These are phyloP conservation scores for Hydrangea macrophylla DNA, from an alignment of 148 eudicot genomes.

Conservation along the genomic window DNA sequence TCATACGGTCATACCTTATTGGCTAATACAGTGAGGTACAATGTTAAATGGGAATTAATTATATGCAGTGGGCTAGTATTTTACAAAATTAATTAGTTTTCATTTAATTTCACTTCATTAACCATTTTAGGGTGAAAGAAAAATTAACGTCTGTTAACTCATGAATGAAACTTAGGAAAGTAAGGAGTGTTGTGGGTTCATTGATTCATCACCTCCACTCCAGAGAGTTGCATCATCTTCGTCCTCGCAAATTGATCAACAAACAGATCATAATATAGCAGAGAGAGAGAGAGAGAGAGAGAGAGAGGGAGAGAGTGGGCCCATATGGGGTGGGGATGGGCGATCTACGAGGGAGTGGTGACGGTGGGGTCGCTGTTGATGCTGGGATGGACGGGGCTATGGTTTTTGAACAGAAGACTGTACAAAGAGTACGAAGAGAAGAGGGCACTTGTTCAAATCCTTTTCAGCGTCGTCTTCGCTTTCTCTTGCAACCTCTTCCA, in stretches of 20 bases:
- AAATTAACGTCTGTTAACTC: too few relatives aligned
- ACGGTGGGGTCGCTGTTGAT: conserved; percentile 63
- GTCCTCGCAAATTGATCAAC: neutral
- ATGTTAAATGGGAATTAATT: too few relatives aligned
- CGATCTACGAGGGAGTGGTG: conserved; percentile 64
- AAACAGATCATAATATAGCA: neutral
- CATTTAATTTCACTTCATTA: too few relatives aligned
- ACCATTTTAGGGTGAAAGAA: too few relatives aligned
- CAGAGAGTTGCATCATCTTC: too few relatives aligned
- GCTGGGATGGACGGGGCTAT: conserved; percentile 86
- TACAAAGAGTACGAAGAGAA: conserved; percentile 98
- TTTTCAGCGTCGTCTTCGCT: conserved; percentile 89
- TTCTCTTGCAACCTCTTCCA: conserved; percentile 93
- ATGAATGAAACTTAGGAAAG: too few relatives aligned
- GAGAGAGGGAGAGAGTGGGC: neutral
- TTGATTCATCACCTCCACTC: too few relatives aligned
- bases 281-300: conserved; percentile 1
- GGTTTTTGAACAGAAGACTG: conserved; percentile 81
- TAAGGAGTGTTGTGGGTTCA: too few relatives aligned
- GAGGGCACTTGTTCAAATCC: conserved; percentile 87
- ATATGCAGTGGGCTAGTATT: too few relatives aligned
- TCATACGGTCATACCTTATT: too few relatives aligned
- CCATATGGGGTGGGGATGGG: conserved; percentile 72
- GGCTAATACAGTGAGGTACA: too few relatives aligned
- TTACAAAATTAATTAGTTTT: too few relatives aligned